Evolutionary conservation across 352 stramenopile genomes (phyloP), one percentile per base, ranked within the genome.

Genomic region (Phytophthora syringae): DNA sequence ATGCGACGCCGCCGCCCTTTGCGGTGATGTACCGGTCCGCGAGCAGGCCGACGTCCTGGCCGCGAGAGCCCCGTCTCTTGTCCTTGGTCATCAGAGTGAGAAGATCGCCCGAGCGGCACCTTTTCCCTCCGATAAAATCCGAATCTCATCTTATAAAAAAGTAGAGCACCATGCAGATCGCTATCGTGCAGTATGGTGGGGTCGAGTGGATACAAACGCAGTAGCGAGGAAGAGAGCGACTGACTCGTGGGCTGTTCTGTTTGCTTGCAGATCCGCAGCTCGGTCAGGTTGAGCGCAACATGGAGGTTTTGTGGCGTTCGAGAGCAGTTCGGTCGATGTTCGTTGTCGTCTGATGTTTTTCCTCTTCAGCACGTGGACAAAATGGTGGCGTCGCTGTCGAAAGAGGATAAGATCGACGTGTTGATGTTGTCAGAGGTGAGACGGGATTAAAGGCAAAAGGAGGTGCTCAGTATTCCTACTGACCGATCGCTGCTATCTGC

Each of bases 151-250:
- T 39, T 39, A 11, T 39, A n/a, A n/a, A n/a, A 15, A 39, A 39
- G 32, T 3, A 16, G 9, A 4, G 27, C 7, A 42, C 12, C 34
- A 88, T 94, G 77, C 81, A 84, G 65, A 70, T 91, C 32, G 84
- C 70, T 50, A 92, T 94, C 65, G 81, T 94, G 24, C 84, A 94
- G 68, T 93, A 89, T 78, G 84, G 84, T 93, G 59, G 60, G 80
- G 44, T 52, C 24, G 10, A 39, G 7, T 32, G 27, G 5, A 32
- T 32, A 9, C 27, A 32, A 32, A 32, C 27, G 27, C 27, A 32
- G 27, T 32, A 32, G 27, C 5, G 27, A 32, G 27, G 9, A 32
- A 32, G 27, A 32, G 27, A 32, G n/a, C 42, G 3, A 2, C 20
- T 56, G 25, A 21, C 3, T 57, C 62, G 13, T 20, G 7, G 21